Conservation (phyloP, 352 stramenopile species). For the Globisporangium canariense region DNA sequence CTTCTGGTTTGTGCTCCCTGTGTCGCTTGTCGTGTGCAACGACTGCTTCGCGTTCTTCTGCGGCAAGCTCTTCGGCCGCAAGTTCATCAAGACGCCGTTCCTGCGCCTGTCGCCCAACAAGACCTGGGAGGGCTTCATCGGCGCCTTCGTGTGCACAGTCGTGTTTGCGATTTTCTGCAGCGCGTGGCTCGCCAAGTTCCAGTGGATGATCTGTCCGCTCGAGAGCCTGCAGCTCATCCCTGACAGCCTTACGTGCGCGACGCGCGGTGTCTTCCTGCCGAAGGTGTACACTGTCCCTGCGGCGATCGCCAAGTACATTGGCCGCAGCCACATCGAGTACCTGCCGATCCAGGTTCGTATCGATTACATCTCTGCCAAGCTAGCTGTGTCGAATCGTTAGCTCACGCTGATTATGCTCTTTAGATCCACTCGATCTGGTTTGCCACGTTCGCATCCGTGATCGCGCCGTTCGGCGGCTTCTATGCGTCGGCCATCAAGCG, state of each 20-base stretch:
- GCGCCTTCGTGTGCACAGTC: conserved; percentile 95
- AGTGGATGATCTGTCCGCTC: conserved; percentile 93
- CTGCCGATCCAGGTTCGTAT: conserved; percentile 75
- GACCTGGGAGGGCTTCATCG: conserved; percentile 99
- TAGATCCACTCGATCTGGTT: conserved; percentile 97
- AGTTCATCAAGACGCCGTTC: conserved; percentile 92
- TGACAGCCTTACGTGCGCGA: conserved; percentile 61
- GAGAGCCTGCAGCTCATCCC: conserved; percentile 79
- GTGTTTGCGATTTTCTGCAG: conserved; percentile 92
- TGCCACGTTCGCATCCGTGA: conserved; percentile 95
- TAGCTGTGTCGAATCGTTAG: conserved; percentile 5
- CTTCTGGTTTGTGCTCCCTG: conserved; percentile 94
- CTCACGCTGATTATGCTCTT: conserved; percentile 13
- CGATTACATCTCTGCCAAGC: not conserved
- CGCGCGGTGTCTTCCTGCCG: conserved; percentile 57
- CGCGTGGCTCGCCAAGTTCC: conserved; percentile 87
- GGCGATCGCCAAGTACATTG: conserved; percentile 79
- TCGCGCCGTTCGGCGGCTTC: conserved; percentile 99
- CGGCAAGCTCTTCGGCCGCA: conserved; percentile 79
- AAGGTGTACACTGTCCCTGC: conserved; percentile 63
- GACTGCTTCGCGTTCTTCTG: conserved; percentile 96
- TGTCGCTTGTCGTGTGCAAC: conserved; percentile 94
- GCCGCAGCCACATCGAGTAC: conserved; percentile 72
- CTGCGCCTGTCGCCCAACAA: conserved; percentile 97
- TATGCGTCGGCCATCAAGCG: conserved; percentile 99